phyloP scores from a whole-genome alignment of 2,329 filamentous ascomycete species.

The Fusarium metavorans region DNA sequence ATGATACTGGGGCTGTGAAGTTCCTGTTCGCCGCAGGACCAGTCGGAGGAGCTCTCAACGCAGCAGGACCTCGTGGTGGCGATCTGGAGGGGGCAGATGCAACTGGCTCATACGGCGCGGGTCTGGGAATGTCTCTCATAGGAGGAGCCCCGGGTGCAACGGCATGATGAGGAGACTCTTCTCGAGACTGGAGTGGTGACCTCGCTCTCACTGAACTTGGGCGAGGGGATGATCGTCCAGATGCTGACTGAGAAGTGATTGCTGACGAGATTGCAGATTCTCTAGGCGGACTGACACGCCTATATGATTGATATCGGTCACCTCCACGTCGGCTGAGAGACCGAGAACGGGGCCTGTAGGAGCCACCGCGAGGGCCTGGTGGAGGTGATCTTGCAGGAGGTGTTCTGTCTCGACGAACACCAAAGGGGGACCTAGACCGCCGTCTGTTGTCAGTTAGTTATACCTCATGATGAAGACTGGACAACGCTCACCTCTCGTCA shows the following conservation, averaged over 20 bases:
- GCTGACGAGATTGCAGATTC: constrained; percentile 64
- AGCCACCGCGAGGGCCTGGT: constrained; percentile 51
- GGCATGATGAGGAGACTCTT: constrained; percentile 51
- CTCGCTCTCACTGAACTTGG: constrained; percentile 60
- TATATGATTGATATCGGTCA: constrained; percentile 57
- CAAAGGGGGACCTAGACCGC: constrained; percentile 67
- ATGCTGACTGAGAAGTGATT: constrained; percentile 63
- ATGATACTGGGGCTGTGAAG: constrained; percentile 52
- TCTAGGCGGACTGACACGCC: constrained; percentile 62
- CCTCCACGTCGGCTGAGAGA: constrained; percentile 62
- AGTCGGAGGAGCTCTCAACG: constrained; percentile 63
- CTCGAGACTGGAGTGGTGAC: constrained; percentile 58
- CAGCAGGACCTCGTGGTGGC: constrained; percentile 67
- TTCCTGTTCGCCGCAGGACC: constrained; percentile 55
- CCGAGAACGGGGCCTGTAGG: constrained; percentile 66
- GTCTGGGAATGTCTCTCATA: constrained; percentile 45
- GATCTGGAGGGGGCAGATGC: constrained; percentile 53
- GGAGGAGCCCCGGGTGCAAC: constrained; percentile 38
- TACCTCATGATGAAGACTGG: neutral
- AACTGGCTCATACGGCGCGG: constrained; percentile 45
- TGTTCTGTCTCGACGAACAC: constrained; percentile 52
- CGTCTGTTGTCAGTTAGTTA: constrained; percentile 53
- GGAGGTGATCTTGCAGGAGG: constrained; percentile 46
- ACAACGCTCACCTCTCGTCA: constrained; percentile 53
- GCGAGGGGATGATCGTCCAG: constrained; percentile 66